Evolutionary conservation across 1,284 basidiomycete species (phyloP).

Genomic region (Sporisorium exsertum): DNA sequence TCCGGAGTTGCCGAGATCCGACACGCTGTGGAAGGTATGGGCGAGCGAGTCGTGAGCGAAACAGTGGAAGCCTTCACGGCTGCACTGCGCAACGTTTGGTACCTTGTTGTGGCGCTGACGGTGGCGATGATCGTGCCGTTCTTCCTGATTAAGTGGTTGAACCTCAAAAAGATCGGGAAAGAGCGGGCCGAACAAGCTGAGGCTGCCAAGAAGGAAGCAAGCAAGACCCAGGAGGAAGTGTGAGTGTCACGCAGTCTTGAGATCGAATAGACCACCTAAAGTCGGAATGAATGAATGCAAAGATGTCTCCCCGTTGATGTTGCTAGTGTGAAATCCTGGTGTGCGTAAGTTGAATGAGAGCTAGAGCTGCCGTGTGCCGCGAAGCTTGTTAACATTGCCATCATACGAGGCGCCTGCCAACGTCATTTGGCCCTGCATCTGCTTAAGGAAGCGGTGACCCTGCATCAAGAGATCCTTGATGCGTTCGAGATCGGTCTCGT

Average conservation of each 20-base stretch:
- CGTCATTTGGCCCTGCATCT: constrained; percentile 56
- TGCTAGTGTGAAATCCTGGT: background rate
- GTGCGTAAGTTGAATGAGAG: background rate
- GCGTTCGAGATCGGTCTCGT: constrained; percentile 40
- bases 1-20: constrained; percentile 18
- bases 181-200: constrained; percentile 9
- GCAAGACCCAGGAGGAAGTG: constrained; percentile 9
- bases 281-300: background rate
- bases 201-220: background rate
- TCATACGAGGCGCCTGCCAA: constrained; percentile 38
- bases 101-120: constrained; percentile 22
- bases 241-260: background rate
- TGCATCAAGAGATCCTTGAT: constrained; percentile 51
- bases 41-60: constrained; percentile 7
- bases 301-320: background rate
- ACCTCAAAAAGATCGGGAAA: constrained; percentile 22
- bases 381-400: constrained; percentile 26
- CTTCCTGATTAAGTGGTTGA: constrained; percentile 29
- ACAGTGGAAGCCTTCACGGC: constrained; percentile 17
- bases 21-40: constrained; percentile 7
- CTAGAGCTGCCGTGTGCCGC: constrained; percentile 32
- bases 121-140: constrained; percentile 19
- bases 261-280: too few species aligned
- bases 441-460: constrained; percentile 47
- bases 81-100: constrained; percentile 28